Base-by-base conservation (phyloP, 1,284 basidiomycete species). In the Erythrobasidium hasegawianum region DNA sequence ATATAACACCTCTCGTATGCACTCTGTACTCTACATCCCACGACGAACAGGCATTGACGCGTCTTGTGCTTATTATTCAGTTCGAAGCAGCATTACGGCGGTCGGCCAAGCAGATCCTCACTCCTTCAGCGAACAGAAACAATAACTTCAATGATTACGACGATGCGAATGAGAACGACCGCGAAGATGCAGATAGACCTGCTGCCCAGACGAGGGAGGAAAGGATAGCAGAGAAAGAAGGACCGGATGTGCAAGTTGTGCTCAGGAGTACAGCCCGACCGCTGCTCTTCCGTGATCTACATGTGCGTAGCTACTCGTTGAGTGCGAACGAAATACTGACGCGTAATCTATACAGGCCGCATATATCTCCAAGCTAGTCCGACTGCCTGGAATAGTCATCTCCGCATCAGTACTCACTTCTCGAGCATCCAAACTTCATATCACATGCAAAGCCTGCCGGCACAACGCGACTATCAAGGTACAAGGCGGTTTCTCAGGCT, bases 371-470 rank as follows among this genome's bases (percentile, higher is more conserved):
- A 93, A 90, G 73, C 86, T 99, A 47, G 95, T 98, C 39, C 88
- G 96, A 69, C 85, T 98, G 45, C 96, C 96, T 0, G 96, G 96
- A 38, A 99, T 99, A 74, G 93, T 99, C 75, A 97, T 98, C 76
- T 95, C 94, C 41, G 89, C 96, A 0, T 96, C 94, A 3, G 88
- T 94, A 9, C 84, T 97, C 24, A 89, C 93, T 0, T 92, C 94
- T 1, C 86, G 95, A 27, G 93, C 95, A 10, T 95, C 91, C 13
- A 89, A 89, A 71, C 83, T 99, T 11, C 87, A 90, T 73, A 83
- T 99, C 27, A 90, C 93, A 78, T 99, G 96, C 79, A 89, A 93
- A 68, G 85, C 87, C 2, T 99, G 96, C 78, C 84, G 89, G 27
- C 84, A 86, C 1, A 85, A 86, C n/a, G 92, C 90, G 76, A 82